Percentiles rank a stretch among this genome's conserved stretches.
Evolutionary conservation across 495 filamentous ascomycete genomes (phyloP).

Genomic region (Penicillium samsonianum): DNA sequence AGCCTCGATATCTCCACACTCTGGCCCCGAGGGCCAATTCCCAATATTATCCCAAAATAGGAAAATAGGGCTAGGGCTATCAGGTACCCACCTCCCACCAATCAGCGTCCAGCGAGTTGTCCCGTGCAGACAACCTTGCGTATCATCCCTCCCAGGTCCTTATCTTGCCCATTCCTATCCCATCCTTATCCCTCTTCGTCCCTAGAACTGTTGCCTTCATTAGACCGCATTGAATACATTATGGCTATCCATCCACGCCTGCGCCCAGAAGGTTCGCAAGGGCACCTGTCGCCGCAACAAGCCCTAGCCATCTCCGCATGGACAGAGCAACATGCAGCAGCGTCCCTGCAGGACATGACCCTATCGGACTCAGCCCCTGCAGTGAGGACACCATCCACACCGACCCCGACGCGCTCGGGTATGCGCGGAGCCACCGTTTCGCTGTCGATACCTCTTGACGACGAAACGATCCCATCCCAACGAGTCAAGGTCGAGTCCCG

Average conservation of each 20-base stretch:
- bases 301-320: slow-evolving; percentile 52
- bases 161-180: slow-evolving; percentile 20
- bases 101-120: slow-evolving; percentile 19
- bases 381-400: slow-evolving; percentile 15
- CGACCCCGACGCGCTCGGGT: slow-evolving; percentile 29
- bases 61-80: slow-evolving; percentile 29
- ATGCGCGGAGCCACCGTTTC: slow-evolving; percentile 44
- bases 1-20: background rate
- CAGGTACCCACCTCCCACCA: slow-evolving; percentile 18
- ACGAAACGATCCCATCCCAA: slow-evolving; percentile 28
- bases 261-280: slow-evolving; percentile 28
- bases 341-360: slow-evolving; percentile 44
- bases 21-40: background rate
- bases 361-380: slow-evolving; percentile 35
- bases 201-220: slow-evolving; percentile 2
- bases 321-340: slow-evolving; percentile 50
- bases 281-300: slow-evolving; percentile 44
- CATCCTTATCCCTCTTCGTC: slow-evolving; percentile 11
- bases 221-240: slow-evolving; percentile 6
- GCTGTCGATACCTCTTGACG: slow-evolving; percentile 55
- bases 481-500: slow-evolving; percentile 29
- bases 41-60: background rate
- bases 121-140: slow-evolving; percentile 23
- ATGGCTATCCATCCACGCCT: slow-evolving; percentile 50
- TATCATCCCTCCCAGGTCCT: slow-evolving; percentile 11